Evolutionary conservation across 768 basidiomycete species (phyloP).

Genomic region (Trametes coccinea): DNA sequence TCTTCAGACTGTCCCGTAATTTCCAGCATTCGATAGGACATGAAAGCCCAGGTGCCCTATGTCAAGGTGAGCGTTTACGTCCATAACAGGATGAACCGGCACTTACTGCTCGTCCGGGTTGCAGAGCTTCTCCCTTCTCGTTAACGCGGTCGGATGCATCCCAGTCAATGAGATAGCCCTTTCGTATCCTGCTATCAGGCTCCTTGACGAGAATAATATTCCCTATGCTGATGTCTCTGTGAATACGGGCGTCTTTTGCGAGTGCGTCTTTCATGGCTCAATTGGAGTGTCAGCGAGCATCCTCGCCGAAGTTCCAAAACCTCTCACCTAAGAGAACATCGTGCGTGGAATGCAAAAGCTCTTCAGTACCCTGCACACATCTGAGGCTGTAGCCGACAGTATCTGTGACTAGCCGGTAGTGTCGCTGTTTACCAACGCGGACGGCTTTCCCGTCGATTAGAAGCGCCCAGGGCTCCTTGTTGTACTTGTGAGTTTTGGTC

Average conservation of each 20-base stretch:
- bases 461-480: neutral
- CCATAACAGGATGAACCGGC: neutral
- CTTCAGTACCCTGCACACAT: slow-evolving; percentile 3
- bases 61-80: neutral
- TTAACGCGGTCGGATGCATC: neutral
- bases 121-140: neutral
- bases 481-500: neutral
- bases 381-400: neutral
- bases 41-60: slow-evolving; percentile 15
- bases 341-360: neutral
- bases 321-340: slow-evolving; percentile 1
- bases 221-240: slow-evolving; percentile 4
- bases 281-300: neutral
- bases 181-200: neutral
- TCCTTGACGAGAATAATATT: slow-evolving; percentile 10
- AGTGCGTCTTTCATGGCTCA: slow-evolving; percentile 12
- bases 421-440: neutral
- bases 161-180: slow-evolving; percentile 15
- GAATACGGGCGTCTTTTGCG: slow-evolving; percentile 2
- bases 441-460: neutral
- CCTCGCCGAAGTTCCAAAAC: no score
- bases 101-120: neutral
- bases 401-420: neutral
- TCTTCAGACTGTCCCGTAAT: neutral
- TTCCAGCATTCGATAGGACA: slow-evolving; percentile 4